phyloP scores from a whole-genome alignment of 495 filamentous ascomycete species.

The Monascus purpureus region DNA sequence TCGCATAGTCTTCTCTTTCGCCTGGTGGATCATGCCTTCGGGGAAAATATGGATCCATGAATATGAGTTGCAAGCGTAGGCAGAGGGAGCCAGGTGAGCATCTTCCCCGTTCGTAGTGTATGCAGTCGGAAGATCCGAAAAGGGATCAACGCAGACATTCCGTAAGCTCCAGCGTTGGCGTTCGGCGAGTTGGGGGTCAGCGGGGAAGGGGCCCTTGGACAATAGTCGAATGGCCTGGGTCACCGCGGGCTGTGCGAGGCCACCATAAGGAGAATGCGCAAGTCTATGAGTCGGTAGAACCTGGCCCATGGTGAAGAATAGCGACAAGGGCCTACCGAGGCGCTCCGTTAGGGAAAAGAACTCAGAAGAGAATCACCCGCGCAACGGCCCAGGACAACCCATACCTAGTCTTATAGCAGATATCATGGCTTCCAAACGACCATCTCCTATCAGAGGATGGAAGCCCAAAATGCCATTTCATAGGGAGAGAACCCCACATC shows the following conservation, averaged over 20 bases:
- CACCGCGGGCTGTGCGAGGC: conserved; percentile 82
- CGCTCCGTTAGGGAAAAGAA: conserved; percentile 13
- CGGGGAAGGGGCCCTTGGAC: conserved; percentile 45
- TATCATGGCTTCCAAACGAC: conserved; percentile 81
- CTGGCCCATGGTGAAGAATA: conserved; percentile 78
- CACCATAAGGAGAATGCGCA: conserved; percentile 51
- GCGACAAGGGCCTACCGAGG: conserved; percentile 32
- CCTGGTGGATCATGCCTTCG: conserved; percentile 86
- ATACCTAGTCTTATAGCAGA: conserved; percentile 50
- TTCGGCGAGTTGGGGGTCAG: conserved; percentile 20
- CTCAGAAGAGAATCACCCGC: no score
- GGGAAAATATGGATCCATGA: conserved; percentile 93
- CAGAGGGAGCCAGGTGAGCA: conserved; percentile 39
- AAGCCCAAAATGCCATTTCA: conserved; percentile 48
- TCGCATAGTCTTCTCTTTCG: conserved; percentile 61
- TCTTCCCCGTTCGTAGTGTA: conserved; percentile 41
- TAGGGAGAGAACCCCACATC: conserved; percentile 77
- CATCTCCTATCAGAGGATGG: conserved; percentile 58
- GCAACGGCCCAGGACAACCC: neutral
- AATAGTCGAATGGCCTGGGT: conserved; percentile 73
- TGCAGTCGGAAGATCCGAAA: conserved; percentile 31
- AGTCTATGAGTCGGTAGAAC: conserved; percentile 76
- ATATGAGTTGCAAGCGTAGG: conserved; percentile 47
- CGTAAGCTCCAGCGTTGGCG: conserved; percentile 22
- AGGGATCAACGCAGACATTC: conserved; percentile 35